Conservation (phyloP, 2,329 filamentous ascomycete genomes). For the Aureobasidium sp. region DNA sequence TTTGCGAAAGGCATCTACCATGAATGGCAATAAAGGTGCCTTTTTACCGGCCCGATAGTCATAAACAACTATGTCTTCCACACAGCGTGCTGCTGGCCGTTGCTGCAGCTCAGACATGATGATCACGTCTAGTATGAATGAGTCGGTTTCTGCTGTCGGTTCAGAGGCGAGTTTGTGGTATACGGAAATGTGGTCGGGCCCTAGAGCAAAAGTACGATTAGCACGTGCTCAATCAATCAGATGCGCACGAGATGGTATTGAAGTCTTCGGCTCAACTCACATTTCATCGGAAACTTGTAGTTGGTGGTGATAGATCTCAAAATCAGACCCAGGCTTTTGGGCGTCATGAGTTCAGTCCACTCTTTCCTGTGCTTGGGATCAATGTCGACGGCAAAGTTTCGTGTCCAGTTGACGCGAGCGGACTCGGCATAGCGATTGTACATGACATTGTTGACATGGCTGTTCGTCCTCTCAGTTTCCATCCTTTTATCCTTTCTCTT, state of each 20-base stretch:
- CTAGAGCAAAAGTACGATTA: neutral
- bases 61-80: slow-evolving; percentile 74
- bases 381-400: slow-evolving; percentile 58
- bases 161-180: slow-evolving; percentile 65
- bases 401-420: slow-evolving; percentile 69
- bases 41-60: slow-evolving; percentile 59
- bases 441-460: slow-evolving; percentile 80
- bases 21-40: slow-evolving; percentile 51
- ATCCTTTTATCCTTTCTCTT: neutral
- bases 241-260: neutral
- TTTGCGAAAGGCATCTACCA: slow-evolving; percentile 53
- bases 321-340: slow-evolving; percentile 64
- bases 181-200: slow-evolving; percentile 74
- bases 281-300: slow-evolving; percentile 60
- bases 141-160: slow-evolving; percentile 44
- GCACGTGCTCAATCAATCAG: neutral
- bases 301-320: slow-evolving; percentile 72
- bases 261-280: neutral
- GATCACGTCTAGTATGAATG: slow-evolving; percentile 54
- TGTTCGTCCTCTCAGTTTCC: slow-evolving; percentile 30
- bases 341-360: slow-evolving; percentile 65
- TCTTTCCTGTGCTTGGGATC: slow-evolving; percentile 54
- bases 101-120: slow-evolving; percentile 71
- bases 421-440: slow-evolving; percentile 82
- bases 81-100: slow-evolving; percentile 63